Percentiles rank a stretch among this genome's conserved stretches.
Conservation (phyloP, 768 basidiomycete genomes). For the Pleurotus ostreatus region DNA sequence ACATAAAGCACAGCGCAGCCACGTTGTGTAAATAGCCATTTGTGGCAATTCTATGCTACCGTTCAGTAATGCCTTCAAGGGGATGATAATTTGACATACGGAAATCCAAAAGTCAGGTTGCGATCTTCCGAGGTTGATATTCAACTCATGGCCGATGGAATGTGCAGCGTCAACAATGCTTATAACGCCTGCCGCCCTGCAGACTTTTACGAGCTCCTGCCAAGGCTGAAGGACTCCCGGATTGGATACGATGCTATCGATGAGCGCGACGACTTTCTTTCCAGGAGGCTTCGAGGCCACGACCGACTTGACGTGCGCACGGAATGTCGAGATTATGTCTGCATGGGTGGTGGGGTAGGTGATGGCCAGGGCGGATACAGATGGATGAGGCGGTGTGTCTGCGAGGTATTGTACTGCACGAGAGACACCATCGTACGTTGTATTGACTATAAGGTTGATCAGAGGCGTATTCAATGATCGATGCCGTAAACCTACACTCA, state of each 20-base stretch:
- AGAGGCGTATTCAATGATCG: neutral
- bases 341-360: constrained; percentile 46
- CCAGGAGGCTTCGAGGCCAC: constrained; percentile 3
- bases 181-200: constrained; percentile 57
- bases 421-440: constrained; percentile 46
- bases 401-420: constrained; percentile 45
- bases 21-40: constrained; percentile 77
- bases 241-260: constrained; percentile 62
- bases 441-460: constrained; percentile 14
- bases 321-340: constrained; percentile 32
- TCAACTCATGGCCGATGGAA: constrained; percentile 70
- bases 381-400: constrained; percentile 48
- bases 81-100: constrained; percentile 32
- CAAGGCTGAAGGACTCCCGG: constrained; percentile 73
- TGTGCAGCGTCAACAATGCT: constrained; percentile 82
- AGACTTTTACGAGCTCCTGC: constrained; percentile 66
- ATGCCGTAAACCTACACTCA: constrained; percentile 29
- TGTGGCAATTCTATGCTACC: constrained; percentile 66
- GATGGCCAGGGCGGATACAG: constrained; percentile 38
- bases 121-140: constrained; percentile 51
- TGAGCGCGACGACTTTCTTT: constrained; percentile 58
- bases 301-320: constrained; percentile 14
- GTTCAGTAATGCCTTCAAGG: neutral
- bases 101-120: constrained; percentile 80
- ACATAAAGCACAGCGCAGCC: constrained; percentile 72